Evolutionary conservation across 2,329 filamentous ascomycete genomes (phyloP).

Genomic region (Mycosphaerella sp.): DNA sequence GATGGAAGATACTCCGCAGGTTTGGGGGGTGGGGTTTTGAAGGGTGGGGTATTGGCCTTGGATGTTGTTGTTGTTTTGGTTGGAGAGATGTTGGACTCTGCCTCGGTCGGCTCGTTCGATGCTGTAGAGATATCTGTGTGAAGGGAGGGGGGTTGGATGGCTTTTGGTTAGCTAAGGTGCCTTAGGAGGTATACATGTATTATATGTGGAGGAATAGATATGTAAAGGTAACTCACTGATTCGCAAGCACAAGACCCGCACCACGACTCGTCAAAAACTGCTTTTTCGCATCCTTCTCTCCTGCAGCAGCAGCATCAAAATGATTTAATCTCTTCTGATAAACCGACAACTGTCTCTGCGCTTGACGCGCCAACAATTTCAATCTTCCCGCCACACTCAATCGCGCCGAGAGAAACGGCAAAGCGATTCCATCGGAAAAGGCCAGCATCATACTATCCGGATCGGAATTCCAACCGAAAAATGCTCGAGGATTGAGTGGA

Average conservation of each 20-base stretch:
- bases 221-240: constrained; percentile 28
- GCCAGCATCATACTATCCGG: constrained; percentile 44
- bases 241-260: constrained; percentile 38
- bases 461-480: constrained; percentile 35
- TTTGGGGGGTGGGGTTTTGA: constrained; percentile 34
- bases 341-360: constrained; percentile 38
- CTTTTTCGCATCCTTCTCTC: constrained; percentile 16
- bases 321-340: constrained; percentile 40
- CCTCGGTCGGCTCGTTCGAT: constrained; percentile 33
- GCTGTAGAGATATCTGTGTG: constrained; percentile 30
- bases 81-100: neutral
- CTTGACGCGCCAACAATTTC: constrained; percentile 35
- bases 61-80: constrained; percentile 23
- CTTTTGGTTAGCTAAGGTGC: neutral
- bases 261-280: constrained; percentile 34
- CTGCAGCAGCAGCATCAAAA: neutral
- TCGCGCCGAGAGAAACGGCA: constrained; percentile 38
- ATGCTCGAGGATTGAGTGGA: constrained; percentile 42
- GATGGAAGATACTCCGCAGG: constrained; percentile 42
- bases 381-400: constrained; percentile 37
- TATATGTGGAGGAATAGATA: neutral
- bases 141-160: neutral
- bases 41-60: constrained; percentile 36
- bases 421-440: constrained; percentile 42
- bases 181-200: too few relatives aligned